Evolutionary conservation across 148 eudicot genomes (phyloP), one percentile per base, ranked within the genome.

Genomic region (Cornus controversa): DNA sequence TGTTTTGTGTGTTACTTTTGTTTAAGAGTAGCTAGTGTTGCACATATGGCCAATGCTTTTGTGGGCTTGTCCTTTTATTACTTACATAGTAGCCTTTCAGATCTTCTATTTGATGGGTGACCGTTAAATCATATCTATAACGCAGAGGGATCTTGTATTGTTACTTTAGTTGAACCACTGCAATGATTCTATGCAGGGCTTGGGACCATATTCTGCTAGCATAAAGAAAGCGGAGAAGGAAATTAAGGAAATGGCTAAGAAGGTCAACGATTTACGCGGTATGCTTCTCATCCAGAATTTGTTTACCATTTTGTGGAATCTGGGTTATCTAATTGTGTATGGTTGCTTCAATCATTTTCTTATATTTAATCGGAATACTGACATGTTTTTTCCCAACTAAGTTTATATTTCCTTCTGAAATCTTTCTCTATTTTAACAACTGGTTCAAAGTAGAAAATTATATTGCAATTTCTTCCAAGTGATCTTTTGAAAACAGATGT

Each of bases 181-280:
- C 34, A 53, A 47, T 70, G 18, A 27, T 78, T 60, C 20, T 75
- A 0, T 84, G 78, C 87, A 94, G 97, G 97, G 97, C 3, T 81
- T 94, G 87, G 95, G 98, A 57, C 97, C 98, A 70, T 94, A 94
- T 82, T 91, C 98, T 5, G 37, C 81, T 34, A 78, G 86, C 80
- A 94, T 92, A 66, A 92, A 92, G 90, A 84, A 85, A 75, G 87
- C 69, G 23, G 97, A 94, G 74, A 92, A 92, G 82, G 97, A 94
- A 75, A 87, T 94, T 26, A 91, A 94, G 82, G 98, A 94, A 6
- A 86, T 91, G 90, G 90, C 95, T 22, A 94, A 94, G 80, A 94
- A 92, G 84, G 86, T 94, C 76, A 92, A 96, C 76, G 96, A 96
- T 82, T 85, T 96, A 63, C 87, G 93, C 73, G 98, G 99, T 94